A percentile compares a stretch with the other conserved stretches of the same genome.
Evolutionary conservation across 768 basidiomycete genomes (phyloP).

Genomic region (Mycena olivaceomarginata): DNA sequence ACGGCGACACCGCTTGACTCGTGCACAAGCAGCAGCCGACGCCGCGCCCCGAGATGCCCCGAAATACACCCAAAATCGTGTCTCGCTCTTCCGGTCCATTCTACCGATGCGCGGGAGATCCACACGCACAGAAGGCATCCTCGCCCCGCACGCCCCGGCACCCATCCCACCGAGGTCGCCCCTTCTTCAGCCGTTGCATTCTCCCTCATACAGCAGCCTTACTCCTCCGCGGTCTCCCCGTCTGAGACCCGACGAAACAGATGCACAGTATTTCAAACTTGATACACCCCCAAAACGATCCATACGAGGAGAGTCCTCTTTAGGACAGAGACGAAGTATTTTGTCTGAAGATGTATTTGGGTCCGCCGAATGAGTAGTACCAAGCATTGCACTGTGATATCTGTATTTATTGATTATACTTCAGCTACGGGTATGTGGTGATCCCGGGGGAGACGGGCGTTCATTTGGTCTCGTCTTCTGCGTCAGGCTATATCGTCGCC

Average conservation of each 20-base stretch:
- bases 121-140: constrained; percentile 78
- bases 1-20: constrained; percentile 1
- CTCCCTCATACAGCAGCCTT: constrained; percentile 50
- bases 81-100: constrained; percentile 83
- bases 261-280: constrained; percentile 61
- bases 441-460: neutral
- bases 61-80: constrained; percentile 53
- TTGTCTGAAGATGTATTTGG: constrained; percentile 40
- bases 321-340: constrained; percentile 42
- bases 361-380: constrained; percentile 25
- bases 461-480: constrained; percentile 7
- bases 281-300: constrained; percentile 64
- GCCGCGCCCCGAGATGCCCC: constrained; percentile 25
- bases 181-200: constrained; percentile 54
- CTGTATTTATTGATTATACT: constrained; percentile 28
- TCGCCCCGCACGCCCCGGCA: constrained; percentile 77
- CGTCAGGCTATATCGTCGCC: neutral
- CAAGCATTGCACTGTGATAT: constrained; percentile 12
- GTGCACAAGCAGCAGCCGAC: constrained; percentile 1
- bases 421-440: neutral
- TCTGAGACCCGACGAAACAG: constrained; percentile 56
- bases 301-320: constrained; percentile 39
- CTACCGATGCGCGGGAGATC: constrained; percentile 70
- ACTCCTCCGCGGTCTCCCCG: constrained; percentile 62
- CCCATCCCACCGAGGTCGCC: constrained; percentile 55